phyloP scores from a whole-genome alignment of 495 filamentous ascomycete species.

The Trypethelium eluteriae region DNA sequence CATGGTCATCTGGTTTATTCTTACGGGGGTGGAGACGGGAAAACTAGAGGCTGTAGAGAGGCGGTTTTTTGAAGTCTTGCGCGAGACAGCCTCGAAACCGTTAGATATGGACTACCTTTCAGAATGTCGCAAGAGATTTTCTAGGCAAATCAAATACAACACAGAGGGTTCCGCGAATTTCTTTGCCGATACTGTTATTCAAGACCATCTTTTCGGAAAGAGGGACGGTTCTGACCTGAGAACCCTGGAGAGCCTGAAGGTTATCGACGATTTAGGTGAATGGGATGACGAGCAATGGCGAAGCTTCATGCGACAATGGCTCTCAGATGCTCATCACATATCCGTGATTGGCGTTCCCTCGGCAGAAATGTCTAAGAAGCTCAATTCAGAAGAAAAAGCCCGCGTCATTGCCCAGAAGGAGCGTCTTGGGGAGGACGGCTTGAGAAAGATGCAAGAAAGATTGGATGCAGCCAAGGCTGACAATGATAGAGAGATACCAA shows the following conservation, averaged over 20 bases:
- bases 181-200: constrained; percentile 74
- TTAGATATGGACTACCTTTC: constrained; percentile 83
- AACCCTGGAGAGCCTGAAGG: constrained; percentile 56
- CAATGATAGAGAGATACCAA: constrained; percentile 74
- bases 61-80: constrained; percentile 74
- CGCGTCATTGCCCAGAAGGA: constrained; percentile 55
- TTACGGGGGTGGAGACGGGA: constrained; percentile 78
- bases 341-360: constrained; percentile 64
- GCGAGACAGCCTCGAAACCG: constrained; percentile 66
- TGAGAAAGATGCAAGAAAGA: constrained; percentile 64
- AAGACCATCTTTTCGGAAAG: constrained; percentile 83
- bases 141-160: constrained; percentile 67
- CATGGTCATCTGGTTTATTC: constrained; percentile 70
- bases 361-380: constrained; percentile 57
- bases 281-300: constrained; percentile 85
- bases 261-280: constrained; percentile 66
- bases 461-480: constrained; percentile 71
- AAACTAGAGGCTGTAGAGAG: constrained; percentile 76
- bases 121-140: constrained; percentile 74
- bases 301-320: constrained; percentile 70
- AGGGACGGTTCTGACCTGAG: constrained; percentile 73
- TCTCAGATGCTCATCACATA: constrained; percentile 76
- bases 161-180: constrained; percentile 67
- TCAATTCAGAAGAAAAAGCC: constrained; percentile 59
- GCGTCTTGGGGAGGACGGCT: constrained; percentile 53